Conservation (phyloP, 108 stramenopile species). For the Cyclotella kingstonii region DNA sequence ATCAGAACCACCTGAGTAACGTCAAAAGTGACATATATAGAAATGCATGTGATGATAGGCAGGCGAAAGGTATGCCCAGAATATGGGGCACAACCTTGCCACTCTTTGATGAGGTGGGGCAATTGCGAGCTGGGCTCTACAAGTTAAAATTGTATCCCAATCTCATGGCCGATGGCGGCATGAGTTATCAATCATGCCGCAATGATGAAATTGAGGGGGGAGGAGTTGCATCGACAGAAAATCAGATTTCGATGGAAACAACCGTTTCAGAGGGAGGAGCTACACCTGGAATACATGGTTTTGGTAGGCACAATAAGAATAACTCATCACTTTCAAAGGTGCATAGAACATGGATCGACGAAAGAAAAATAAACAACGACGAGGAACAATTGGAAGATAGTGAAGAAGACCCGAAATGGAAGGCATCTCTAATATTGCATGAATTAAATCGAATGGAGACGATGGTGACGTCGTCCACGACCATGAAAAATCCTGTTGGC, state of each 20-base stretch:
- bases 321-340: constrained; percentile 1
- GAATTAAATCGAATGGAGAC: constrained; percentile 30
- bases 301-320: background rate
- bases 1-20: background rate
- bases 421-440: constrained; percentile 46
- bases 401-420: constrained; percentile 41
- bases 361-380: constrained; percentile 10
- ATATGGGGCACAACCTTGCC: constrained; percentile 43
- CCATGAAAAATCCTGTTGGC: background rate
- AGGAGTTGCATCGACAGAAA: background rate
- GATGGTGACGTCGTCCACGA: background rate
- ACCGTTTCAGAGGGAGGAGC: constrained; percentile 32
- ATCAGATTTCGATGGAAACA: background rate
- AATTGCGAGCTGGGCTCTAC: constrained; percentile 26
- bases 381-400: too few species aligned
- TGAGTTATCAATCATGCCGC: constrained; percentile 15
- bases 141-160: constrained; percentile 31
- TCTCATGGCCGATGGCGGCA: constrained; percentile 34
- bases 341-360: constrained; percentile 27
- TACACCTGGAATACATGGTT: constrained; percentile 18
- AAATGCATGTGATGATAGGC: background rate
- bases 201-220: background rate
- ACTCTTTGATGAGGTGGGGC: constrained; percentile 28
- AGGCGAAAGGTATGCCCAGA: background rate
- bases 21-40: background rate